Evolutionary conservation across 768 basidiomycete genomes (phyloP).

Genomic region (Boletus rufocinnamomeus): DNA sequence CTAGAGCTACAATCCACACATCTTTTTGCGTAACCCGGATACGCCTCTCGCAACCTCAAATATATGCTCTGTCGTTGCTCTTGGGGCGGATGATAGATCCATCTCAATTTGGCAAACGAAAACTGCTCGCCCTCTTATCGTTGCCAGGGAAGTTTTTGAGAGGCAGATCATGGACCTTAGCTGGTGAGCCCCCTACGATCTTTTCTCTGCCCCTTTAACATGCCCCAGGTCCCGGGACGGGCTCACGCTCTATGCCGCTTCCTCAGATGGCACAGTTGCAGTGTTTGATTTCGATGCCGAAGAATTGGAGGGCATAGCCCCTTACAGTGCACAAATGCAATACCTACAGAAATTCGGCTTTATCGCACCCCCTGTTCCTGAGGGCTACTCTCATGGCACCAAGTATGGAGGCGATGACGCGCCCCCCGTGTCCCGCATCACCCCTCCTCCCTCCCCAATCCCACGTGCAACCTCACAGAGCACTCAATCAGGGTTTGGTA

Average conservation of each 20-base stretch:
- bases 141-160: constrained; percentile 92
- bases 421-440: constrained; percentile 35
- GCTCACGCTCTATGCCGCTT: constrained; percentile 88
- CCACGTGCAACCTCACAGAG: constrained; percentile 33
- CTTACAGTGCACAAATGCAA: constrained; percentile 69
- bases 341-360: constrained; percentile 86
- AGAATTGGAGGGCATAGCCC: constrained; percentile 81
- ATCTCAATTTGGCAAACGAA: constrained; percentile 98
- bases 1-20: constrained; percentile 82
- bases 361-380: constrained; percentile 61
- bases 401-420: constrained; percentile 23
- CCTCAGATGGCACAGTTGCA: constrained; percentile 93
- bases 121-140: constrained; percentile 85
- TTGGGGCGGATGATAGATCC: constrained; percentile 91
- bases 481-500: constrained; percentile 44
- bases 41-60: constrained; percentile 74
- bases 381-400: constrained; percentile 64
- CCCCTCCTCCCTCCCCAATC: constrained; percentile 54
- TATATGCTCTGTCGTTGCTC: constrained; percentile 88
- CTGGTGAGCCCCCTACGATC: constrained; percentile 60
- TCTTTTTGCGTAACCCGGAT: constrained; percentile 79
- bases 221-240: constrained; percentile 85
- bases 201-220: constrained; percentile 7
- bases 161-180: constrained; percentile 93
- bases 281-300: constrained; percentile 81